A percentile compares a stretch with the other conserved stretches of the same genome.
phyloP scores from a whole-genome alignment of 2,329 filamentous ascomycete genomes.

The Myriosclerotinia scirpicola region DNA sequence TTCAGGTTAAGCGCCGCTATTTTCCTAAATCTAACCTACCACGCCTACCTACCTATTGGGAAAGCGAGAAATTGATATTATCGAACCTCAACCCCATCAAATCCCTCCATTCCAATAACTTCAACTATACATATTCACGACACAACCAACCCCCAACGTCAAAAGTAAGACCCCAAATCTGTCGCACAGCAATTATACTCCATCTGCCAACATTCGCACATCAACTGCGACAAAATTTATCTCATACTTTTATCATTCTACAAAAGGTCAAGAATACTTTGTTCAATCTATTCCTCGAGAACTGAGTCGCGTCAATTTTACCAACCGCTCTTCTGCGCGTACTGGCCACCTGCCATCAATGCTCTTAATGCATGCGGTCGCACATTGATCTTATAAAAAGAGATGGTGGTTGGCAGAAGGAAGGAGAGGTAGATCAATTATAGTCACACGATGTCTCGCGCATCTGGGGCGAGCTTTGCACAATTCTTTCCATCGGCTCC shows the following conservation, averaged over 20 bases:
- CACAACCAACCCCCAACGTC: constrained; percentile 19
- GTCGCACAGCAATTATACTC: constrained; percentile 15
- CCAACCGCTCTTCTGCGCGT: constrained; percentile 32
- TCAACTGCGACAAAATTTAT: constrained; percentile 23
- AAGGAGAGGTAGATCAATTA: constrained; percentile 40
- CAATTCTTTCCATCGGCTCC: constrained; percentile 83
- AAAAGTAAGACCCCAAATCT: constrained; percentile 5
- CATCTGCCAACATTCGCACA: constrained; percentile 21
- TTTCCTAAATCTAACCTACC: neutral
- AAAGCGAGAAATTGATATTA: constrained; percentile 22
- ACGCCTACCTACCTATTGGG: constrained; percentile 1
- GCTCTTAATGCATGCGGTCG: constrained; percentile 36
- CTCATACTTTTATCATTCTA: constrained; percentile 9
- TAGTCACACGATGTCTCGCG: constrained; percentile 70
- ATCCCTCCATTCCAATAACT: constrained; percentile 20
- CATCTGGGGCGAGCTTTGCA: constrained; percentile 73
- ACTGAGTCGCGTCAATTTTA: constrained; percentile 28
- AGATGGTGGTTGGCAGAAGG: constrained; percentile 40
- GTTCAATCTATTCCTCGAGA: constrained; percentile 18
- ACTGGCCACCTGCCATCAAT: constrained; percentile 28
- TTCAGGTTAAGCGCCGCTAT: constrained; percentile 5
- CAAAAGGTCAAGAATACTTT: neutral
- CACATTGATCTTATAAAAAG: constrained; percentile 31
- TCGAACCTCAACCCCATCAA: constrained; percentile 15
- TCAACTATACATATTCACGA: constrained; percentile 16